Percentiles rank a stretch among this genome's conserved stretches.
Conservation (phyloP, 768 basidiomycete species). For the Postia placenta region DNA sequence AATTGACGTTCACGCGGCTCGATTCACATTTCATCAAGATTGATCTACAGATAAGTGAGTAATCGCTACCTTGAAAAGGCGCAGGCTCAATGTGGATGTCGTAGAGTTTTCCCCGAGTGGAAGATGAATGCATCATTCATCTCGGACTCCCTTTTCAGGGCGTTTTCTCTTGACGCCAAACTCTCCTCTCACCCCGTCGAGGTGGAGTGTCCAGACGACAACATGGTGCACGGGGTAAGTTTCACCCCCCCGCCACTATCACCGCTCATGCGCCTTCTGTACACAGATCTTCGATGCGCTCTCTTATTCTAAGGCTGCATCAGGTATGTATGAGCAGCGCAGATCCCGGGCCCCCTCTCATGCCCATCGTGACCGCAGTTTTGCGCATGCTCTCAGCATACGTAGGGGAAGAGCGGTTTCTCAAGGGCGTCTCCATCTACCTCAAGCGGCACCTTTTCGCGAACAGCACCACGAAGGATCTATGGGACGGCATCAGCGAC, state of each 20-base stretch:
- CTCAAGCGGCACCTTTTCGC: constrained; percentile 83
- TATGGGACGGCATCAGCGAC: constrained; percentile 80
- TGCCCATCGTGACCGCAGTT: constrained; percentile 35
- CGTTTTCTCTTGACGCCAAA: constrained; percentile 82
- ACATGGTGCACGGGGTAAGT: constrained; percentile 69
- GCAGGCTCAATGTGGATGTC: not conserved
- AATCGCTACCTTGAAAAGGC: not conserved
- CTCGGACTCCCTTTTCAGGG: constrained; percentile 61
- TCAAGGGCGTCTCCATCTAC: constrained; percentile 86
- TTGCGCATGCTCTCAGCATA: constrained; percentile 88
- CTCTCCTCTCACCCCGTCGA: constrained; percentile 90
- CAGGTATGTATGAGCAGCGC: constrained; percentile 49
- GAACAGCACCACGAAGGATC: constrained; percentile 79
- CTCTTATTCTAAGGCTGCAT: constrained; percentile 83
- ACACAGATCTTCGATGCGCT: constrained; percentile 81
- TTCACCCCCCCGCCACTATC: not conserved
- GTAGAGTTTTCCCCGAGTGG: constrained; percentile 81
- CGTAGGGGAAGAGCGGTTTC: constrained; percentile 85
- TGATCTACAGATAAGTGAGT: constrained; percentile 47
- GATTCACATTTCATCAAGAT: too few species aligned
- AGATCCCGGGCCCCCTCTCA: too few species aligned
- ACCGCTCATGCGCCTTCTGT: not conserved
- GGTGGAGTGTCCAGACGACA: constrained; percentile 86
- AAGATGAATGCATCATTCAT: constrained; percentile 80
- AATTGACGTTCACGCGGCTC: too few species aligned